Evolutionary conservation across 1,139 yeast genomes (phyloP).

Genomic region (Kodamaea derodonti): DNA sequence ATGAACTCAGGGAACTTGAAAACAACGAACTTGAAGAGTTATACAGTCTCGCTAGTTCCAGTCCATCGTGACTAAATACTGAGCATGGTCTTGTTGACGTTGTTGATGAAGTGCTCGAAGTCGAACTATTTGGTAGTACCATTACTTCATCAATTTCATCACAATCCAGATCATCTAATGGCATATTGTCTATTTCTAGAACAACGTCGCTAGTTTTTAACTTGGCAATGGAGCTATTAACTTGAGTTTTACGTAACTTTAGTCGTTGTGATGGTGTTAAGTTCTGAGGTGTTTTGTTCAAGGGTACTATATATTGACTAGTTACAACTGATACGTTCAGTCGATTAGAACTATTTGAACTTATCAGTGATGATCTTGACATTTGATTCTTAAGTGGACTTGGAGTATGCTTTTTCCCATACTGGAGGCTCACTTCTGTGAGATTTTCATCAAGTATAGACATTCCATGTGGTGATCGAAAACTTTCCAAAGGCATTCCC

Average conservation of each 20-base stretch:
- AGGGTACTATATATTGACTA: constrained; percentile 7
- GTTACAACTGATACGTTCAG: neutral
- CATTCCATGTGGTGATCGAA: neutral
- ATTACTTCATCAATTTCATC: constrained; percentile 58
- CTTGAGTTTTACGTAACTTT: constrained; percentile 28
- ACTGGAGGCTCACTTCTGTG: neutral
- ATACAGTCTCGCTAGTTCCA: constrained; percentile 4
- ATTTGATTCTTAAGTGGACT: constrained; percentile 18
- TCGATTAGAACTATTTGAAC: constrained; percentile 10
- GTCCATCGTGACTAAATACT: constrained; percentile 28
- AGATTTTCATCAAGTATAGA: constrained; percentile 1
- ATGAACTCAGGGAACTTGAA: constrained; percentile 3
- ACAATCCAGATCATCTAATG: constrained; percentile 47
- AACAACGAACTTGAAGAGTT: constrained; percentile 6
- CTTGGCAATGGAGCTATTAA: constrained; percentile 21
- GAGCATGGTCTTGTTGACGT: constrained; percentile 44
- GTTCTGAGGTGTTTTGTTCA: constrained; percentile 25
- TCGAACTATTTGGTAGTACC: constrained; percentile 32
- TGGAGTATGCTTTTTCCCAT: constrained; percentile 10
- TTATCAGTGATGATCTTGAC: constrained; percentile 18
- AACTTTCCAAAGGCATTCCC: neutral
- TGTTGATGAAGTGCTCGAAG: constrained; percentile 17
- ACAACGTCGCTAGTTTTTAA: constrained; percentile 15
- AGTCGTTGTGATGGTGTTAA: constrained; percentile 41
- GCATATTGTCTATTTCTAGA: constrained; percentile 33